These are phyloP conservation scores for Ottelia alismoides DNA, from an alignment of 106 monocot species.

Conservation along the genomic window DNA sequence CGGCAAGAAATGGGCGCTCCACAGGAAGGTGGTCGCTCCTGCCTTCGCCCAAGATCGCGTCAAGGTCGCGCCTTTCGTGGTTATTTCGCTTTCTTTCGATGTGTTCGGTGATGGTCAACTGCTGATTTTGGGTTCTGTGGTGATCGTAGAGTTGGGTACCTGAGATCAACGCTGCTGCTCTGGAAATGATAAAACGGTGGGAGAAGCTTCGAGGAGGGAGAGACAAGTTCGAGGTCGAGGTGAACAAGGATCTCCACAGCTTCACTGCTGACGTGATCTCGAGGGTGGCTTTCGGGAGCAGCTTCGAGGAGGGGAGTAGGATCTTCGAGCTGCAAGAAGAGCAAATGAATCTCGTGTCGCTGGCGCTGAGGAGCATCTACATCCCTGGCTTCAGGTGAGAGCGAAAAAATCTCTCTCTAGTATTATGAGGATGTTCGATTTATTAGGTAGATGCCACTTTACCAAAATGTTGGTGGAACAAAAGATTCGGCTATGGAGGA, in stretches of 20 bases:
- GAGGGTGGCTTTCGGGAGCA: conserved; percentile 70
- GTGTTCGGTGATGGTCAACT: not conserved
- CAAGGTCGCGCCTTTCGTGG: conserved; percentile 53
- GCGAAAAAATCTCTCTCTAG: too few species aligned
- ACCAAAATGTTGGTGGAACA: too few species aligned
- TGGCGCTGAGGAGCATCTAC: conserved; percentile 51
- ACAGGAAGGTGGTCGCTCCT: conserved; percentile 43
- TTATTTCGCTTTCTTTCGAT: not conserved
- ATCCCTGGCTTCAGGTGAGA: conserved; percentile 76
- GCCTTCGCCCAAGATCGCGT: conserved; percentile 67
- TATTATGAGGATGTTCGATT: too few species aligned
- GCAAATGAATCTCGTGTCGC: conserved; percentile 44
- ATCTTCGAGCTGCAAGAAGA: conserved; percentile 73
- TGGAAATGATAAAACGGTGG: conserved; percentile 53
- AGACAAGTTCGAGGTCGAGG: conserved; percentile 60
- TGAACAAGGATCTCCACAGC: conserved; percentile 48
- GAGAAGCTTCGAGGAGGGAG: conserved; percentile 5
- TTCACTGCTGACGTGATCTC: conserved; percentile 62
- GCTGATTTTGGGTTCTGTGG: not conserved
- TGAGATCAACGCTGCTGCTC: conserved; percentile 32
- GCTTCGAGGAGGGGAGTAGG: conserved; percentile 53
- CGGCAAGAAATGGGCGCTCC: conserved; percentile 53
- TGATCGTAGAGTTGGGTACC: conserved; percentile 42
- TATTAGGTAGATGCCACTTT: too few species aligned
- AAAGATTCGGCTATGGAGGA: too few species aligned